Base-by-base conservation (phyloP, 495 filamentous ascomycete species). In the Cryomyces antarcticus region DNA sequence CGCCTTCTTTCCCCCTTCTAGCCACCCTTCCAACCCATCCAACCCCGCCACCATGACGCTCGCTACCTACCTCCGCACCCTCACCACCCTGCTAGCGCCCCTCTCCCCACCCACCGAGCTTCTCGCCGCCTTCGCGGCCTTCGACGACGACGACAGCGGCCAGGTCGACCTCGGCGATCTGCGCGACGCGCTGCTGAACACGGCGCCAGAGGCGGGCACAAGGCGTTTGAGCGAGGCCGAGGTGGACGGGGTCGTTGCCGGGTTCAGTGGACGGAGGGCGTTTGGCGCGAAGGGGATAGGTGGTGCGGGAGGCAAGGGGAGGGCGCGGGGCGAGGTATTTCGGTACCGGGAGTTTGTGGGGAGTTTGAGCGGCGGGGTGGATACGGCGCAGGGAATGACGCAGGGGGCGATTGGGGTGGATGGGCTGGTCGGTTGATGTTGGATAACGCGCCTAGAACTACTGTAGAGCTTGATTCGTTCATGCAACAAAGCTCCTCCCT, bases 111-210 rank as follows among this genome's bases (percentile, higher is more conserved):
- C 72, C 9, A 66, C 73, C 17, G 89, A 97, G 47, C 70, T 97
- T 0, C 52, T 79, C 2, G 83, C 81, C 5, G 89, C 92, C 0
- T 83, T 97, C 48, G 80, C 81, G 7, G 92, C 92, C 0, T 97
- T 97, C 50, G 89, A 97, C 52, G 82, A 92, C 48, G 83, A 92
- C 49, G 89, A 97, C 57, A 85, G 80, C 52, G 89, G 92, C 6
- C 84, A 93, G 57, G 73, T 96, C 30, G 84, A 95, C 52, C 65
- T 89, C 12, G 67, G 58, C 1, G 88, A 93, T 57, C 62, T 97
- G 39, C 71, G 79, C 31, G 81, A 88, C 49, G 83, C 88, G 3
- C 57, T 97, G 39, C 53, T 93, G 39, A 70, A 87, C 49, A 93
- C 86, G 5, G 71, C 72, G 7, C 80, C 82, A 2, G 84, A 87